Base-by-base conservation (phyloP, 345 rosid genomes). In the Pugionium dolabratum region DNA sequence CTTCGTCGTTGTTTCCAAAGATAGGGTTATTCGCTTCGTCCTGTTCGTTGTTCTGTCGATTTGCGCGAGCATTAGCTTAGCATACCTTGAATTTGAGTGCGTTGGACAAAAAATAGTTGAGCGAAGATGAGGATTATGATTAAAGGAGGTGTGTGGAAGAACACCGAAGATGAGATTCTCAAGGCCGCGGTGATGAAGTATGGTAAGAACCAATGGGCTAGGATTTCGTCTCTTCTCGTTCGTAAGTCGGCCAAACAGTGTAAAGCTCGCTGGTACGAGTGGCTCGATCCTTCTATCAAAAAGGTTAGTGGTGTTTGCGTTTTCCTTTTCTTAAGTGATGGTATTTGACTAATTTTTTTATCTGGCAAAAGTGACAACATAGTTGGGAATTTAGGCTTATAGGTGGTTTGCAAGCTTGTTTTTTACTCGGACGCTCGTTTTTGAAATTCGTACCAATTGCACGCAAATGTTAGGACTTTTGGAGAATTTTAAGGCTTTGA, bases 61-160 rank as follows among this genome's bases (percentile, higher is more conserved):
- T 71, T 10, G 25, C 45, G n/a, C 10, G 37, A 59, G 57, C 67
- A 57, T 65, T 59, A 10, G 50, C 66, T n/a, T 11, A 43, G 33
- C 37, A 50, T 1, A 51, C 55, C 57, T 64, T 49, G 58, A 70
- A 59, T 45, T 65, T 2, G 36, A 59, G 53, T 49, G 50, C 5
- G 1, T 30, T 28, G 57, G 54, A 9, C 2, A 3, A 59, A 10
- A 29, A 50, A 31, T 0, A 61, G 66, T 54, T 67, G 64, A 75
- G 79, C 64, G 76, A 88, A 87, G 81, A 90, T 94, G 99, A 91
- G 99, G 99, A 94, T 94, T 64, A 94, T 91, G 99, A 94, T 94
- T 53, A 90, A 94, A 73, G 99, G 99, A 46, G 99, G 99, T 7
- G 99, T 95, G 48, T 95, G 99, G 99, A 95, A 95, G 87, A 95